Evolutionary conservation across 805 yeast genomes (phyloP), one percentile per base, ranked within the genome.

Genomic region (Myxozyma melibiosi): DNA sequence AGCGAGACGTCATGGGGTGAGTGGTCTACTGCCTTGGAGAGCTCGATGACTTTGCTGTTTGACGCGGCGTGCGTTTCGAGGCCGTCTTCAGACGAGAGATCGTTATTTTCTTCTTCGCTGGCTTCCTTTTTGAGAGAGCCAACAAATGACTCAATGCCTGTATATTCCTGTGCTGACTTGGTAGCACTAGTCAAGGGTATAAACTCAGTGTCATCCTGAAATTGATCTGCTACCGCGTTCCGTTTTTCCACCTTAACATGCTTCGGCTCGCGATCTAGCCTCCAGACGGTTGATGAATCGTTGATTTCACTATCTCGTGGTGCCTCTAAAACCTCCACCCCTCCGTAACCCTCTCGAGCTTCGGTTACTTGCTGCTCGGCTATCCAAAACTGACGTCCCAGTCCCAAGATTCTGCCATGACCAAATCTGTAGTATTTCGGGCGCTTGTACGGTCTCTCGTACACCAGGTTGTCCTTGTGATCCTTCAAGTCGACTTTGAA

Each of bases 321-420:
- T 18, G n/a, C 16, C 22, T 45, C 50, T 7, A 20, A 13, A 34
- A 45, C 34, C 8, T 18, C 27, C 11, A 45, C 14, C 28, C 50
- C 50, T 25, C 22, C 22, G 37, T 45, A 45, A 13, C 50, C 50
- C 7, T 39, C 7, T 34, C 50, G 37, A 13, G 33, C 40, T n/a
- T 38, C 35, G 3, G n/a, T 8, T 5, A 18, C 24, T 16, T 18
- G 14, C 4, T 4, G 24, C 18, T 49, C 30, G 16, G 27, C 57
- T 11, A 37, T 53, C 31, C 52, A 42, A 39, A 43, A 44, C 22
- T 54, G 37, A 2, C 28, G 30, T 1, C 34, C 31, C 9, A 59
- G 48, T 7, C 63, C 63, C 4, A 59, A 24, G 13, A 59, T 58
- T 9, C 42, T 30, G 4, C 61, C 58, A n/a, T 43, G 16, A 22